phyloP scores from a whole-genome alignment of 495 filamentous ascomycete species.

The Penicillium herquei region DNA sequence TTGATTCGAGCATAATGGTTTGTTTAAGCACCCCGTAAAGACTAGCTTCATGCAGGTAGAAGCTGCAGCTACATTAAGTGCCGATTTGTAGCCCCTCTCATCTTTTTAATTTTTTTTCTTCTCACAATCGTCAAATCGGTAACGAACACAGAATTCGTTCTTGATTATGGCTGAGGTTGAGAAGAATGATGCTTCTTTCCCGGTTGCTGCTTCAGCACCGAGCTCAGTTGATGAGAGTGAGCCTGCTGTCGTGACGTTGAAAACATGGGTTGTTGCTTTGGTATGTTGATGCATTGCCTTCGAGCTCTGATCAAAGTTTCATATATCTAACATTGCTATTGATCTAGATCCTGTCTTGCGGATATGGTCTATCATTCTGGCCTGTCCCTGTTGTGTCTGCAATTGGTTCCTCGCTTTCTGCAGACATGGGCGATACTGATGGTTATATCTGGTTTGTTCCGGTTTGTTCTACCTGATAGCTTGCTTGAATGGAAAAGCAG shows the following conservation, averaged over 20 bases:
- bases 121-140: too few species aligned
- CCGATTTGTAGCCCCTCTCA: too few species aligned
- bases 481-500: too few species aligned
- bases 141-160: neutral
- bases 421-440: conserved; percentile 21
- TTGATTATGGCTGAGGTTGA: conserved; percentile 11
- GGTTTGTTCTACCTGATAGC: conserved; percentile 7
- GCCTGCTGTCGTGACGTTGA: conserved; percentile 20
- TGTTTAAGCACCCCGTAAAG: too few species aligned
- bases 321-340: neutral
- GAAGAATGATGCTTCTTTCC: conserved; percentile 5
- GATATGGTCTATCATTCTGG: conserved; percentile 29
- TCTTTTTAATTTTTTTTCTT: too few species aligned
- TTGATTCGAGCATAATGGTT: too few species aligned
- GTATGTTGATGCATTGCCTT: conserved; percentile 5
- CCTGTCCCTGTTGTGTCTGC: conserved; percentile 20
- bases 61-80: too few species aligned
- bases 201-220: neutral
- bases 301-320: too few species aligned
- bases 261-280: conserved; percentile 25
- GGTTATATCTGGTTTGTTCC: conserved; percentile 28
- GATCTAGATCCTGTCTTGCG: conserved; percentile 26
- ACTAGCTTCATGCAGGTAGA: neutral
- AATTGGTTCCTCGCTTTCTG: conserved; percentile 18
- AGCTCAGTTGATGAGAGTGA: conserved; percentile 8